A percentile compares a stretch with the other conserved stretches of the same genome.
phyloP scores from a whole-genome alignment of 148 eudicot genomes.

The Nepenthes mirabilis region DNA sequence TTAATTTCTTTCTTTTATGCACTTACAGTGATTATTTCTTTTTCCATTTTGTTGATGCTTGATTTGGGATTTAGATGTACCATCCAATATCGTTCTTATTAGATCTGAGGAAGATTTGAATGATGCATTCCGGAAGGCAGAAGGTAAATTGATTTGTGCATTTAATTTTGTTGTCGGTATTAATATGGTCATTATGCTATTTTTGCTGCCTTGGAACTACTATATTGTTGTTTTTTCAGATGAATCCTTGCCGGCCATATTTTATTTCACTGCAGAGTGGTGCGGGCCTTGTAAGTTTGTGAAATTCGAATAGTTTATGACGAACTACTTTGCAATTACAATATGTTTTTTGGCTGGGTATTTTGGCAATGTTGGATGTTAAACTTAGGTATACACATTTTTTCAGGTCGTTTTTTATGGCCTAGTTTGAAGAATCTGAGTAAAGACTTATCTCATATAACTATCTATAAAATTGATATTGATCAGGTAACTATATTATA shows the following conservation, averaged over 20 bases:
- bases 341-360: too few relatives aligned
- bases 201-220: background rate
- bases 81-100: conserved; percentile 50
- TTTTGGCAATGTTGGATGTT: background rate
- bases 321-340: too few relatives aligned
- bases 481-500: conserved; percentile 47
- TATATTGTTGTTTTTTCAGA: conserved; percentile 22
- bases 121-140: conserved; percentile 47
- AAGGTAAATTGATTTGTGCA: conserved; percentile 27
- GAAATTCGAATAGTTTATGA: background rate
- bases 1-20: too few relatives aligned
- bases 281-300: conserved; percentile 87
- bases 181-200: background rate
- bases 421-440: conserved; percentile 31
- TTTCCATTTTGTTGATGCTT: background rate
- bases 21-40: too few relatives aligned
- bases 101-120: conserved; percentile 67
- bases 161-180: background rate
- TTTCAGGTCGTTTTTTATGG: conserved; percentile 29
- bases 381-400: background rate
- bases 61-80: conserved; percentile 22
- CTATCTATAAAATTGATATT: conserved; percentile 76
- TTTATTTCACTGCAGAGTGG: conserved; percentile 93
- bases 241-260: conserved; percentile 62
- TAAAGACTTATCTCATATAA: conserved; percentile 55